Base-by-base conservation (phyloP, 2,329 filamentous ascomycete species). In the Bipolaris bicolor region DNA sequence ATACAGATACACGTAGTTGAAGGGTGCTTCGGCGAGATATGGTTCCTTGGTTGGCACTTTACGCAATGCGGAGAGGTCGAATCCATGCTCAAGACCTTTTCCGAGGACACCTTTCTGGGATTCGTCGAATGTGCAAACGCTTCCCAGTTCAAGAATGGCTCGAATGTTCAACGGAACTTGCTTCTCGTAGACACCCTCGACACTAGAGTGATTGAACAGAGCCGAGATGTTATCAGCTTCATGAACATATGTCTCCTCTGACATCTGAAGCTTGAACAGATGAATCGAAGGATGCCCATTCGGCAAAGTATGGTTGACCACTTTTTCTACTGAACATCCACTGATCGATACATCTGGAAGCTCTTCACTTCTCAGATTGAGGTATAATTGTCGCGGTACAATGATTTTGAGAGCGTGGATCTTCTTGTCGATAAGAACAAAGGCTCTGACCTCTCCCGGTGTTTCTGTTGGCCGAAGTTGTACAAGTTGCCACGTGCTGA, bases 171-270 rank as follows among this genome's bases (percentile, higher is more conserved):
- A 82, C 1, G 96, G 92, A 1, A 99, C 84, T 64, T 97, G 90
- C 69, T 90, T 94, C 79, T 99, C 96, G 71, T 99, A 99, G 13
- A 99, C 92, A 29, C 96, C 96, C 77, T 99, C 95, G 1, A 99
- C 91, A 74, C 92, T 97, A 0, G 92, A 87, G 72, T 99, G 93
- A 62, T 94, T 92, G 80, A 97, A 94, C 1, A 98, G 81, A 26
- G 89, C 79, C 1, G 89, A 87, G 60, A 98, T 89, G 72, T 92
- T 96, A 60, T 92, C 89, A 0, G 89, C 83, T 74, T 98, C 91
- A 43, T 88, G 86, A 59, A 97, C 87, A 77, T 96, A 99, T 0
- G 90, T 84, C 54, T 95, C 89, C 75, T 99, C 95, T 0, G 91
- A 84, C 77, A 99, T 91, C 0, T 90, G 93, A 36, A 99, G 83